A percentile compares a stretch with the other conserved stretches of the same genome.
These are phyloP conservation scores for Vishniacozyma victoriae DNA, from an alignment of 768 basidiomycete species.

Conservation along the genomic window DNA sequence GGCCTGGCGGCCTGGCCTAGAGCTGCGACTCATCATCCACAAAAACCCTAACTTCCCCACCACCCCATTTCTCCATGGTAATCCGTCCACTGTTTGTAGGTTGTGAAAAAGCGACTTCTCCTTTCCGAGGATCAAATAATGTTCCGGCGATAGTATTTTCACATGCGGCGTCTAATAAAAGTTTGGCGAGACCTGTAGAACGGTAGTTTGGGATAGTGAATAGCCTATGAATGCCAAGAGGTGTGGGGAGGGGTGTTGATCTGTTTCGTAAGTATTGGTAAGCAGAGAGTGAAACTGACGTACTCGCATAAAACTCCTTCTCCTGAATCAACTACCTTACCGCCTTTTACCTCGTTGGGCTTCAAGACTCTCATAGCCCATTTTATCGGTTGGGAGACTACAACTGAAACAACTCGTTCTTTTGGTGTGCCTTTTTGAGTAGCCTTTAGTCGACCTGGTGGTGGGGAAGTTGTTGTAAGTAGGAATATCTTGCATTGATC, in stretches of 20 bases:
- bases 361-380: conserved; percentile 36
- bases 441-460: conserved; percentile 15
- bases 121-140: conserved; percentile 20
- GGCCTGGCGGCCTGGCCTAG: conserved; percentile 4
- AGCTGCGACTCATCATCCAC: conserved; percentile 44
- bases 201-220: conserved; percentile 40
- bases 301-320: conserved; percentile 42
- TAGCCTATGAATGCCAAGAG: conserved; percentile 43
- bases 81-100: conserved; percentile 39
- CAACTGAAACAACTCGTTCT: conserved; percentile 38
- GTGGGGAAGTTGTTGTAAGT: conserved; percentile 36
- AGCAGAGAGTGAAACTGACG: conserved; percentile 9
- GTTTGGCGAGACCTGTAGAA: conserved; percentile 19
- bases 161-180: conserved; percentile 32
- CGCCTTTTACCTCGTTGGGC: conserved; percentile 7
- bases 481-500: conserved; percentile 42
- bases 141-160: conserved; percentile 38
- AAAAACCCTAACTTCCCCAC: conserved; percentile 40
- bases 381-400: conserved; percentile 42
- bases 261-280: conserved; percentile 12
- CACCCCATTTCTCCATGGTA: conserved; percentile 42
- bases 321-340: conserved; percentile 18
- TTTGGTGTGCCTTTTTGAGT: conserved; percentile 1
- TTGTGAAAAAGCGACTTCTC: conserved; percentile 43
- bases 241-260: conserved; percentile 30